phyloP scores from a whole-genome alignment of 1,284 basidiomycete genomes.

The Meripilus lineatus region DNA sequence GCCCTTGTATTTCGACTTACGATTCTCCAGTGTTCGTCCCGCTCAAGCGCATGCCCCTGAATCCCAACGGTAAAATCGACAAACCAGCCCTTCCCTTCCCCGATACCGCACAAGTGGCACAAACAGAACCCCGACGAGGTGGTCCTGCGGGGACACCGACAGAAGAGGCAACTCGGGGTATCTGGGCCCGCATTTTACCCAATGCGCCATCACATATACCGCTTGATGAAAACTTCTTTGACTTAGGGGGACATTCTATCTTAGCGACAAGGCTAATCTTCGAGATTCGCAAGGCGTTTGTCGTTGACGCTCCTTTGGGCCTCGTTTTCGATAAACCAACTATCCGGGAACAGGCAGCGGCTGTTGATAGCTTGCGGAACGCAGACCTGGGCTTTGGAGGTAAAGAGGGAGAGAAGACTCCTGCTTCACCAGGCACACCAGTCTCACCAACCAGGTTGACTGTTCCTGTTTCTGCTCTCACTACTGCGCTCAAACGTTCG shows the following conservation, averaged over 20 bases:
- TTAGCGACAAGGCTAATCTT: constrained; percentile 96
- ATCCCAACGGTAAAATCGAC: constrained; percentile 99
- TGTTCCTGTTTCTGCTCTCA: neutral
- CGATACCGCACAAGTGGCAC: constrained; percentile 80
- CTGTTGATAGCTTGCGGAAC: constrained; percentile 75
- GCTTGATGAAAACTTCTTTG: constrained; percentile 95
- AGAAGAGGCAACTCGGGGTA: constrained; percentile 74
- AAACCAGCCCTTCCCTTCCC: constrained; percentile 99
- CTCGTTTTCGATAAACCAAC: constrained; percentile 94
- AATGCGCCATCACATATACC: constrained; percentile 78
- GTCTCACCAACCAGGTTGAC: constrained; percentile 1
- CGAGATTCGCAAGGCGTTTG: constrained; percentile 91
- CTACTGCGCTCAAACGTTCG: neutral
- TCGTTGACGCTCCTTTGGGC: constrained; percentile 89
- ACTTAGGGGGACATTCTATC: constrained; percentile 98
- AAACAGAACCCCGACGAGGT: constrained; percentile 24
- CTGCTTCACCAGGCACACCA: constrained; percentile 5
- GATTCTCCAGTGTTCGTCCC: constrained; percentile 81
- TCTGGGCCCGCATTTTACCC: constrained; percentile 86
- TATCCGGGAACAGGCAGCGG: constrained; percentile 73
- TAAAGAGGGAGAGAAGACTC: constrained; percentile 28
- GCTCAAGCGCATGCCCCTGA: constrained; percentile 92
- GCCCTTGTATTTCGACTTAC: constrained; percentile 12
- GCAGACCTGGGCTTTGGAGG: constrained; percentile 76
- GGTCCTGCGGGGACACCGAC: constrained; percentile 55